Evolutionary conservation across 1,284 basidiomycete species (phyloP), one percentile per base, ranked within the genome.

Genomic region (Ceratobasidium sp.): DNA sequence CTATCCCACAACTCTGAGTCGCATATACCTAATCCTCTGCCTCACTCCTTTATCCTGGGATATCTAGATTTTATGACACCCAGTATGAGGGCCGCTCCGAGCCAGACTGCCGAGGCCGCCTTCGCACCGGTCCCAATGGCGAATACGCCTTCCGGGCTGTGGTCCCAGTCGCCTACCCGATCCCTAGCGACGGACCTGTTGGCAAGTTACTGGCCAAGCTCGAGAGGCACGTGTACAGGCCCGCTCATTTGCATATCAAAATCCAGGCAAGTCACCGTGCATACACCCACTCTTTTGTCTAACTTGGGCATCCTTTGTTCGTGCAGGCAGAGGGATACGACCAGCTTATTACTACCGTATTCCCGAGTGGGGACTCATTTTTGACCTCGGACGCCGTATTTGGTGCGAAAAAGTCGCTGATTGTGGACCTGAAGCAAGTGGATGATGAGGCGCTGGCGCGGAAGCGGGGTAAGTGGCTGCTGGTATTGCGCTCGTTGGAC

Each of bases 181-280:
- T 92, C 72, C 91, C 91, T 0, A 86, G 84, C 56, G 92, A 94
- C 72, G 93, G 92, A 0, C 87, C 92, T 0, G 90, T 93, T 5
- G 90, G 89, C 1, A 81, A 83, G 32, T 75, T 94, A 70, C 78
- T 94, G 27, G 70, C 80, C 2, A 77, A 76, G 0, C 80, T 93
- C 8, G 83, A 84, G 32, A 83, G 93, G 69, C 93, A 94, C 75
- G 87, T 88, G 73, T 86, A 87, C 81, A 84, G 93, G 25, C 92
- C 92, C 15, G 88, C 86, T 55, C 93, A 94, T 77, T 75, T 94
- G 71, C 93, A 94, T 77, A 79, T 93, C 72, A 84, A 87, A 81
- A 81, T 93, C 71, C 79, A 87, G 68, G 73, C 70, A 38, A 52
- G 57, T 22, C 22, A 10, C 5, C 3, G 13, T 7, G 7, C 45